Conservation (phyloP, 2,329 filamentous ascomycete species). For the Fusarium euwallaceae region DNA sequence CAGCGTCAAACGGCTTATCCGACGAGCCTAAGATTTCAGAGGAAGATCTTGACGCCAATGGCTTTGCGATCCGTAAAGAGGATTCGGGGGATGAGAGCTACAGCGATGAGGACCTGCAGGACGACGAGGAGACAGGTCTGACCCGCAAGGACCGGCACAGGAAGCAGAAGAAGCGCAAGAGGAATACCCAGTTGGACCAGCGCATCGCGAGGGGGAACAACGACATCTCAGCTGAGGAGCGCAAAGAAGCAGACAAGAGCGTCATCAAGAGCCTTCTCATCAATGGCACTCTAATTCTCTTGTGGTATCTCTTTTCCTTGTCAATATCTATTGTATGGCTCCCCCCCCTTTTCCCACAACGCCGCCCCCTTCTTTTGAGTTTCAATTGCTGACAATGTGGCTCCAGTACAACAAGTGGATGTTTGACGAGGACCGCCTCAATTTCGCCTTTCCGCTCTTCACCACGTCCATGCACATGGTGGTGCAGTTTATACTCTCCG, state of each 20-base stretch:
- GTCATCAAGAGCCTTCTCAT: slow-evolving; percentile 77
- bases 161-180: slow-evolving; percentile 74
- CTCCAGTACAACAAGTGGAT: slow-evolving; percentile 99
- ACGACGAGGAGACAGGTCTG: slow-evolving; percentile 91
- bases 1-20: slow-evolving; percentile 43
- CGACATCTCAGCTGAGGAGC: slow-evolving; percentile 75
- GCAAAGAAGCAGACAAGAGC: slow-evolving; percentile 80
- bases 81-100: slow-evolving; percentile 66
- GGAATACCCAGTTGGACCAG: slow-evolving; percentile 78
- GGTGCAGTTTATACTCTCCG: slow-evolving; percentile 88
- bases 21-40: slow-evolving; percentile 63
- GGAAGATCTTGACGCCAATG: slow-evolving; percentile 52
- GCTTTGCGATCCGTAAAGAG: slow-evolving; percentile 45
- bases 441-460: slow-evolving; percentile 96
- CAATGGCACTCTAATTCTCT: slow-evolving; percentile 83
- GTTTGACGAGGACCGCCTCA: slow-evolving; percentile 87
- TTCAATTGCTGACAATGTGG: slow-evolving; percentile 35
- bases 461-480: slow-evolving; percentile 96
- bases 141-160: slow-evolving; percentile 79
- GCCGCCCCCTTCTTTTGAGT: not conserved
- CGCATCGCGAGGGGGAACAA: slow-evolving; percentile 72
- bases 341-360: not conserved
- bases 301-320: slow-evolving; percentile 94
- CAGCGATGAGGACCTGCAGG: slow-evolving; percentile 80
- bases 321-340: slow-evolving; percentile 86